phyloP scores from a whole-genome alignment of 768 basidiomycete genomes.

The Mycena filopes region DNA sequence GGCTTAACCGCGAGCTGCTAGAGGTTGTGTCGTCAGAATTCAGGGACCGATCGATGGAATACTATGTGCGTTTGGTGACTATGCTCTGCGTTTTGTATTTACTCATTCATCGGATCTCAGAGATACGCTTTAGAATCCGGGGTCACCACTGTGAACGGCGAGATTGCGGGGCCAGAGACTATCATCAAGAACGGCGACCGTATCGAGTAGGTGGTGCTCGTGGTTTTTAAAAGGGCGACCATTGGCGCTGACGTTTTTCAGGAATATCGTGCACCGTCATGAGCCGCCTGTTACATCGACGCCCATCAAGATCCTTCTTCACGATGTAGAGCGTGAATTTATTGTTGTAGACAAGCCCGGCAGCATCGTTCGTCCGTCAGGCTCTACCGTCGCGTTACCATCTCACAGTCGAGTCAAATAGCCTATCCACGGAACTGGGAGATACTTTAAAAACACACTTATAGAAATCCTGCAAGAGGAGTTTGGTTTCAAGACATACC shows the following conservation, averaged over 20 bases:
- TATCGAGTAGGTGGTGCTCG: conserved; percentile 72
- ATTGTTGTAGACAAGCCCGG: conserved; percentile 98
- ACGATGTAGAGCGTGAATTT: conserved; percentile 83
- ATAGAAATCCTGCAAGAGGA: conserved; percentile 88
- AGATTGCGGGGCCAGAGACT: conserved; percentile 80
- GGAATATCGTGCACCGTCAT: conserved; percentile 95
- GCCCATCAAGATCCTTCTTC: conserved; percentile 81
- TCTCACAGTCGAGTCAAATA: conserved; percentile 41
- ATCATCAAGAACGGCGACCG: conserved; percentile 89
- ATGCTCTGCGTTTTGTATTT: conserved; percentile 8
- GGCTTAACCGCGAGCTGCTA: conserved; percentile 87
- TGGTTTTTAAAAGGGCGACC: conserved; percentile 31
- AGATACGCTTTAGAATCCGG: conserved; percentile 84
- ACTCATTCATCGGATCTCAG: conserved; percentile 38
- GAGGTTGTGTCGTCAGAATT: conserved; percentile 96
- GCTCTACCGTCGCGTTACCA: conserved; percentile 22
- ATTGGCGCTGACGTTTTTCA: conserved; percentile 42
- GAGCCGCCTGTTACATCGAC: conserved; percentile 93
- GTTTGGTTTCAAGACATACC: conserved; percentile 84
- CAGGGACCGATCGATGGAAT: conserved; percentile 92
- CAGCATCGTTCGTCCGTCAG: conserved; percentile 79
- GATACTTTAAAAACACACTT: conserved; percentile 90
- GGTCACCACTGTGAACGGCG: conserved; percentile 95
- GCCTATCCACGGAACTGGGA: conserved; percentile 93
- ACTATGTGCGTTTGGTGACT: conserved; percentile 76